Evolutionary conservation across 2,329 filamentous ascomycete genomes (phyloP), one percentile per base, ranked within the genome.

Genomic region (Lasiodiplodia sp.): DNA sequence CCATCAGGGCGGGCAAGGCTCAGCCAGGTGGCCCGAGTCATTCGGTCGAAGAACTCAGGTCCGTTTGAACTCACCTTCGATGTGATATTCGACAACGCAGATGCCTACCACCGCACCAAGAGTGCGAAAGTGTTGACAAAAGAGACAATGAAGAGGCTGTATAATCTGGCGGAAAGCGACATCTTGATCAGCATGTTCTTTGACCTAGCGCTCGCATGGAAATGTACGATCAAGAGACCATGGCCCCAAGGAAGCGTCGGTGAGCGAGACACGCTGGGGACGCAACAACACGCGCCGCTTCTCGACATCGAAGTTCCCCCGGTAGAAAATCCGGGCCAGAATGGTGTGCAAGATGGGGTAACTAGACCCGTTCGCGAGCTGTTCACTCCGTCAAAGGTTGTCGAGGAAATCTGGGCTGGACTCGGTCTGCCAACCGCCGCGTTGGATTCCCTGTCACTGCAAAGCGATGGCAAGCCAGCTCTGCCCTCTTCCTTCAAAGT

Each of bases 151-250:
- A 6, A 44, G 40, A 44, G 2, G 18, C 40, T 44, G 18, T 44
- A 44, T 18, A 16, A 44, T 18, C 6, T 44, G 3, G 3, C 6
- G 6, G 40, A 44, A 18, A 12, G 4, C 18, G n/a, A 52, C 2
- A 25, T 52, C 10, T 5, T 85, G 0, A 73, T 76, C 1, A 67
- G 66, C 1, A 66, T 82, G 18, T 80, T 81, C 70, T 86, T 82
- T 67, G 82, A 85, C 1, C 81, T 80, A 1, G 84, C 84, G 0
- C 71, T 80, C 66, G 82, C 83, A 0, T 86, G 82, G 73, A 86
- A 86, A 66, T 79, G 76, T 10, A 84, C 82, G 1, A 79, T 85
- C n/a, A 74, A 72, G 52, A 69, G 82, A 7, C 77, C 77, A 2
- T 69, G 68, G 68, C 64, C 63, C 1, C 76, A 78, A 40, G 80